Percentiles rank a stretch among this genome's conserved stretches.
phyloP scores from a whole-genome alignment of 495 filamentous ascomycete genomes.

The Tirmania nivea region DNA sequence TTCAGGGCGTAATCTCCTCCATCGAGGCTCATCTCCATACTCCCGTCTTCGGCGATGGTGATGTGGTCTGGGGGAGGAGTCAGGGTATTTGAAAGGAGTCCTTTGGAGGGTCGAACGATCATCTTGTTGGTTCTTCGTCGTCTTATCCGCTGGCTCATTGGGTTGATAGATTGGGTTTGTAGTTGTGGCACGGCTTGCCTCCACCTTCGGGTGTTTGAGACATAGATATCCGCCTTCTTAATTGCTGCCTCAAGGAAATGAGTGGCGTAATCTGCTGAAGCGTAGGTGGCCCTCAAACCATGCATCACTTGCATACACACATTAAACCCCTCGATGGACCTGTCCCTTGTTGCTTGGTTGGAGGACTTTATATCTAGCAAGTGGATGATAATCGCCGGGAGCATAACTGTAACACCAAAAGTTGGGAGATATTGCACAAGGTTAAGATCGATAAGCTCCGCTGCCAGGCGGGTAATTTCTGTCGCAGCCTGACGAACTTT shows the following conservation, averaged over 20 bases:
- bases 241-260: constrained; percentile 71
- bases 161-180: neutral
- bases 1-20: no score
- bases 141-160: neutral
- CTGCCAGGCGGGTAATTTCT: constrained; percentile 60
- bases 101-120: neutral
- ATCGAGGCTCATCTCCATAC: no score
- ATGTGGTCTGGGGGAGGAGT: neutral
- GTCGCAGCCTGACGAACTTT: constrained; percentile 59
- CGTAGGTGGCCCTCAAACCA: constrained; percentile 59
- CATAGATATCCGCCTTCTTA: constrained; percentile 48
- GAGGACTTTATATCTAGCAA: constrained; percentile 70
- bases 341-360: constrained; percentile 40
- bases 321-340: constrained; percentile 53
- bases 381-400: constrained; percentile 80
- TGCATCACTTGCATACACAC: constrained; percentile 72
- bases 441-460: constrained; percentile 42
- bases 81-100: neutral
- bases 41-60: neutral
- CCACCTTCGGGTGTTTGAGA: constrained; percentile 11
- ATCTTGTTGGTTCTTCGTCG: neutral
- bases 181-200: neutral
- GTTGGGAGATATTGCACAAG: constrained; percentile 65
- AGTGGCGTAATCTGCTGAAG: constrained; percentile 66
- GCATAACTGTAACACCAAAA: constrained; percentile 67